phyloP scores from a whole-genome alignment of 345 rosid genomes.

The Bretschneidera sinensis region DNA sequence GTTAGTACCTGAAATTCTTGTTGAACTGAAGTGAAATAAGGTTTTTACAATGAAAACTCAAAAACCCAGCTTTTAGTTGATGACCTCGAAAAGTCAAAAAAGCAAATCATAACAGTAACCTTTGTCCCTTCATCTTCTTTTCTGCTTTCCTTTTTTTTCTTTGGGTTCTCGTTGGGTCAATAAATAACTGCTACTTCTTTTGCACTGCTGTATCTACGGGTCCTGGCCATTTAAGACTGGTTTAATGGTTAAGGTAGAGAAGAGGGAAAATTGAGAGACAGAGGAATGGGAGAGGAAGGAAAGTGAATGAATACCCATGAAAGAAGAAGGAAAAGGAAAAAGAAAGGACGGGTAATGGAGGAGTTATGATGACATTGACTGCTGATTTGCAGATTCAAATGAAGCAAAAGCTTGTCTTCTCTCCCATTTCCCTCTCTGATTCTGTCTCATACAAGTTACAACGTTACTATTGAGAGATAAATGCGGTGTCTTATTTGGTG shows the following conservation, averaged over 20 bases:
- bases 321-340: neutral
- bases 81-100: constrained; percentile 22
- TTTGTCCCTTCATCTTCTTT: constrained; percentile 34
- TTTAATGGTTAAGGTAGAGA: constrained; percentile 6
- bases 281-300: neutral
- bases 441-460: too few relatives aligned
- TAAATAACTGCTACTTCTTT: constrained; percentile 20
- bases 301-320: neutral
- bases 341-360: constrained; percentile 13
- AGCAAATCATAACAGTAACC: constrained; percentile 22
- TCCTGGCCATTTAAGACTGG: constrained; percentile 22
- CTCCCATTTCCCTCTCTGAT: neutral
- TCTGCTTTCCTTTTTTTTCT: neutral
- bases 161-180: constrained; percentile 17
- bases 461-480: too few relatives aligned
- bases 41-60: too few relatives aligned
- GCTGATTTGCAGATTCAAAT: constrained; percentile 28
- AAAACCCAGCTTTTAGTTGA: constrained; percentile 18
- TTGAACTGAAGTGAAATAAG: too few relatives aligned
- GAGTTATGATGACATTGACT: constrained; percentile 36
- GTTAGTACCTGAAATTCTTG: too few relatives aligned
- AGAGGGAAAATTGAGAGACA: neutral
- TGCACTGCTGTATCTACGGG: constrained; percentile 8
- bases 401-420: constrained; percentile 8
- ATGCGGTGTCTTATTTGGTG: too few relatives aligned